These are phyloP conservation scores for Exophiala sp. DNA, from an alignment of 2,329 filamentous ascomycete species.

Conservation along the genomic window DNA sequence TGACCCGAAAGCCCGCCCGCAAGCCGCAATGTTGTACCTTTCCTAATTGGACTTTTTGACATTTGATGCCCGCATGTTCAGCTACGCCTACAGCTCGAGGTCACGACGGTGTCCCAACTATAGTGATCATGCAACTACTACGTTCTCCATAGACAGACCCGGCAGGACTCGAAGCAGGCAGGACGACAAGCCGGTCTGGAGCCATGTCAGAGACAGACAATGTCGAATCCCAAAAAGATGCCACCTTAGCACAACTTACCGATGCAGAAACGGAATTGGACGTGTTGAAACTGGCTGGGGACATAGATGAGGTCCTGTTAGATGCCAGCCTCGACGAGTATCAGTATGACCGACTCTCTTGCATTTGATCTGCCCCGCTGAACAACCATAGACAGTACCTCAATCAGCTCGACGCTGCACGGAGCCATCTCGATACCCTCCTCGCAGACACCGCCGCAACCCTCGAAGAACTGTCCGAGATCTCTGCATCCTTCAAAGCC, in stretches of 20 bases:
- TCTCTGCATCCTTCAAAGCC: conserved; percentile 80
- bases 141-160: neutral
- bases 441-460: conserved; percentile 73
- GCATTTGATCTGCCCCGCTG: conserved; percentile 11
- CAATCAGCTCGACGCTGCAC: conserved; percentile 75
- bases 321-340: conserved; percentile 84
- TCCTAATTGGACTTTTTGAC: neutral
- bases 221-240: conserved; percentile 9
- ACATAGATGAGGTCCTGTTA: conserved; percentile 64
- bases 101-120: neutral
- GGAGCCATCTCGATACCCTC: conserved; percentile 75
- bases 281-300: conserved; percentile 57
- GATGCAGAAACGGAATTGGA: conserved; percentile 51
- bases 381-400: conserved; percentile 63
- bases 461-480: conserved; percentile 68
- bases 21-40: neutral
- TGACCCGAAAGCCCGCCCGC: neutral
- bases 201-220: conserved; percentile 10
- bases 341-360: conserved; percentile 53
- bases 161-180: neutral
- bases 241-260: conserved; percentile 24
- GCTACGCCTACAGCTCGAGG: neutral
- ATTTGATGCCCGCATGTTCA: neutral
- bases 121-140: neutral
- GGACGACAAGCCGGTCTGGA: neutral